Evolutionary conservation across 352 stramenopile genomes (phyloP).

Genomic region (Phytophthora vignae): DNA sequence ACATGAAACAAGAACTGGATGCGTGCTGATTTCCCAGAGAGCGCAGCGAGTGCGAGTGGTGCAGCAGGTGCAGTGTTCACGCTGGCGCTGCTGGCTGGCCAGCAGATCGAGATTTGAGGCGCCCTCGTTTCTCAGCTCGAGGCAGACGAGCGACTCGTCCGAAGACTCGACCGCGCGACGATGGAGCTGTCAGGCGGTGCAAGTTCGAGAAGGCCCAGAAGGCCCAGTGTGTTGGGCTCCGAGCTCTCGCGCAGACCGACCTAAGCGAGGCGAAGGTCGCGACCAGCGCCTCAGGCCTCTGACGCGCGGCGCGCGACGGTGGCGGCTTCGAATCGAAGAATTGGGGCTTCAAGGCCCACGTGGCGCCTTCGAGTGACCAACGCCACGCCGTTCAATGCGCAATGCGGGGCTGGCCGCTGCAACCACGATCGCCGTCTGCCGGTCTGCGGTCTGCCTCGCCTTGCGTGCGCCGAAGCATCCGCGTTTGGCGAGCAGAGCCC

Average conservation of each 20-base stretch:
- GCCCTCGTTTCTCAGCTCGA: not conserved
- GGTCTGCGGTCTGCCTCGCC: not conserved
- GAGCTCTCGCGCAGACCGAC: not conserved
- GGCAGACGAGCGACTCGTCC: not conserved
- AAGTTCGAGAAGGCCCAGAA: not conserved
- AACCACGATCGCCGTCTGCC: not conserved
- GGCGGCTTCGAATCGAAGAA: not conserved
- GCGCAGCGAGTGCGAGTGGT: not conserved
- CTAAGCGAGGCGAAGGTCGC: not conserved
- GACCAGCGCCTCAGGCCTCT: not conserved
- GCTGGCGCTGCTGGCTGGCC: no score
- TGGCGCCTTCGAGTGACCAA: not conserved
- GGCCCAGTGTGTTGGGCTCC: constrained; percentile 10
- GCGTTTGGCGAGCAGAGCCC: not conserved
- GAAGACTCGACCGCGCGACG: not conserved
- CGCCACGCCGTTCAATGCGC: not conserved
- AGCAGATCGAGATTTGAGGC: not conserved
- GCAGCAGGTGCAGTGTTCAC: no score
- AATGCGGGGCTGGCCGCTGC: not conserved
- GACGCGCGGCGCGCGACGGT: not conserved
- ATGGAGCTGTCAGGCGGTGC: not conserved
- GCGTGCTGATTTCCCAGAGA: constrained; percentile 1
- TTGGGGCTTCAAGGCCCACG: not conserved
- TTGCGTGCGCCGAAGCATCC: not conserved
- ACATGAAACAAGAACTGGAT: not conserved